A percentile compares a stretch with the other conserved stretches of the same genome.
Conservation (phyloP, 495 filamentous ascomycete species). For the Rhypophila decipiens region DNA sequence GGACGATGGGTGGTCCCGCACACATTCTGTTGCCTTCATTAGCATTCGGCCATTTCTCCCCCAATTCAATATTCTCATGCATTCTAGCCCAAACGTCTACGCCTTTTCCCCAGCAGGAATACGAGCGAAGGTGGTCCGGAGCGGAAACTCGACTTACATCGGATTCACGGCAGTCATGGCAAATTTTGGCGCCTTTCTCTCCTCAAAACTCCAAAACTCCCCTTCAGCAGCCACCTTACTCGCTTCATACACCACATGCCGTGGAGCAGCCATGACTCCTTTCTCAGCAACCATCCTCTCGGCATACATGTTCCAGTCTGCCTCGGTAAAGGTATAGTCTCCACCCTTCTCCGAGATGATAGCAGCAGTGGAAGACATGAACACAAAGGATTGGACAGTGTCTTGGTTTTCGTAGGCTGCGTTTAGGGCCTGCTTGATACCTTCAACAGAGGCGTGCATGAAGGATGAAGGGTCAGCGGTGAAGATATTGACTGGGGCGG, state of each 20-base stretch:
- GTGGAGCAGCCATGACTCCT: conserved; percentile 21
- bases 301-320: conserved; percentile 38
- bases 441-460: conserved; percentile 62
- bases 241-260: conserved; percentile 42
- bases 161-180: conserved; percentile 48
- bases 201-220: conserved; percentile 46
- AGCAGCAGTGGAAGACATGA: conserved; percentile 37
- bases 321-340: conserved; percentile 28
- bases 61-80: too few species aligned
- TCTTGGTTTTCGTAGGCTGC: conserved; percentile 57
- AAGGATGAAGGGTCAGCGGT: conserved; percentile 59
- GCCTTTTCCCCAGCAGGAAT: background rate
- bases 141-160: conserved; percentile 1
- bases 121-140: background rate
- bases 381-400: conserved; percentile 58
- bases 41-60: background rate
- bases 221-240: conserved; percentile 51
- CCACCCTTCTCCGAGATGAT: conserved; percentile 9
- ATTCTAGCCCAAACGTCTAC: too few species aligned
- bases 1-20: conserved; percentile 23
- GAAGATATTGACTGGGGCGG: conserved; percentile 60
- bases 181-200: conserved; percentile 42
- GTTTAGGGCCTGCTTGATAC: conserved; percentile 65
- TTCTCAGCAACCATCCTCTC: conserved; percentile 18
- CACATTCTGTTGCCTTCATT: conserved; percentile 11